Evolutionary conservation across 805 yeast species (phyloP).

Genomic region (Clavispora asparagi): DNA sequence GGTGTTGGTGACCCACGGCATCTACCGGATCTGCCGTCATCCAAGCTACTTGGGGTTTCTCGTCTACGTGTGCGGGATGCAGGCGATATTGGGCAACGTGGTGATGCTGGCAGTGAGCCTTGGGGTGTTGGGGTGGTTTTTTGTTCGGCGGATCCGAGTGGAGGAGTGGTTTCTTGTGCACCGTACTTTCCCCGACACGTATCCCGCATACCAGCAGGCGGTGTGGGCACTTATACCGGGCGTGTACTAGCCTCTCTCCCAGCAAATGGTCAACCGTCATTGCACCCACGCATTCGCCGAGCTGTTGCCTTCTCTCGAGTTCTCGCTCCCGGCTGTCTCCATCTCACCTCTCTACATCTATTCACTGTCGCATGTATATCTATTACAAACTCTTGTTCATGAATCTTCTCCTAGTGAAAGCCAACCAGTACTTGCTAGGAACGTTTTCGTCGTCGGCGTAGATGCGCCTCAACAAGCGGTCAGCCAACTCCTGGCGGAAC

Average conservation of each 20-base stretch:
- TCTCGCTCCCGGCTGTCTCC: no score
- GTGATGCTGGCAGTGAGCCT: slow-evolving; percentile 13
- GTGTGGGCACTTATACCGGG: slow-evolving; percentile 28
- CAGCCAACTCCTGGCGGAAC: slow-evolving; percentile 90
- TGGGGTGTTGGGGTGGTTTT: slow-evolving; percentile 21
- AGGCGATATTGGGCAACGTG: slow-evolving; percentile 21
- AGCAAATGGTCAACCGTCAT: no score
- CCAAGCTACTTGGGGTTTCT: slow-evolving; percentile 38
- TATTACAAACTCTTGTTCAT: slow-evolving; percentile 82
- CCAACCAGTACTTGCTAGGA: slow-evolving; percentile 94
- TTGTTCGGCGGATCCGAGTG: slow-evolving; percentile 24
- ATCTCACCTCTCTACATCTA: no score
- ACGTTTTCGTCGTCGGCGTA: slow-evolving; percentile 50
- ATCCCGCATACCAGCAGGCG: slow-evolving; percentile 18
- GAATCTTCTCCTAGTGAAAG: slow-evolving; percentile 89
- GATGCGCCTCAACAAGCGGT: slow-evolving; percentile 69
- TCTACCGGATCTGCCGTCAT: slow-evolving; percentile 28
- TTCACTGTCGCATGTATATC: no score
- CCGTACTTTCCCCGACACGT: slow-evolving; percentile 23
- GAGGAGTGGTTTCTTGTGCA: slow-evolving; percentile 30
- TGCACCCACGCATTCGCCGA: no score
- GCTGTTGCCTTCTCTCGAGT: no score
- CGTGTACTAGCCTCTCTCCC: slow-evolving; percentile 6
- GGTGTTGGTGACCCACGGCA: slow-evolving; percentile 26
- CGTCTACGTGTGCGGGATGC: slow-evolving; percentile 28